Percentiles rank a stretch among this genome's conserved stretches.
These are phyloP conservation scores for Hypoxylon rubiginosum DNA, from an alignment of 2,329 filamentous ascomycete species.

Conservation along the genomic window DNA sequence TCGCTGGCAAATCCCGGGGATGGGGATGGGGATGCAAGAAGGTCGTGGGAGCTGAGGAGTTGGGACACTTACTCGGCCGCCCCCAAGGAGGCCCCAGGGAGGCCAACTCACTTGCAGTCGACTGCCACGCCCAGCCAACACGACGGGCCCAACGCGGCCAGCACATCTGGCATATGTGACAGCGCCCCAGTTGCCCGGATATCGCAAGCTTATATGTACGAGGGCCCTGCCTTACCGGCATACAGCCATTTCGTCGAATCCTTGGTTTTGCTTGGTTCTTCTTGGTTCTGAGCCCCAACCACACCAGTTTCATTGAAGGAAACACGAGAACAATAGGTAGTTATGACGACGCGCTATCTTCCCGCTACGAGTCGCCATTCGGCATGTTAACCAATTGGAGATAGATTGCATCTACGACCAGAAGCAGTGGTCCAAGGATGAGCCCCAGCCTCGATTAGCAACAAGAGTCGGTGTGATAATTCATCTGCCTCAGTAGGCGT, in stretches of 20 bases:
- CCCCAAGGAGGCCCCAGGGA: too few species aligned
- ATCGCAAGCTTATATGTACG: constrained; percentile 5
- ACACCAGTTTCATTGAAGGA: not conserved
- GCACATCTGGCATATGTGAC: constrained; percentile 17
- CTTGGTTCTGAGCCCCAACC: constrained; percentile 2
- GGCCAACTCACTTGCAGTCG: constrained; percentile 24
- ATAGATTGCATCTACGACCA: not conserved
- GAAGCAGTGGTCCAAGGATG: not conserved
- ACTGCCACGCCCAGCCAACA: constrained; percentile 28
- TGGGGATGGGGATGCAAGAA: constrained; percentile 4
- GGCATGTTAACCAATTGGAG: not conserved
- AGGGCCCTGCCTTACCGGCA: not conserved
- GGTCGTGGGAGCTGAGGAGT: constrained; percentile 14
- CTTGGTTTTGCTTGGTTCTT: constrained; percentile 10
- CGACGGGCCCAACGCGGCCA: constrained; percentile 20
- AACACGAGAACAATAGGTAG: constrained; percentile 1
- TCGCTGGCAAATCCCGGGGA: constrained; percentile 17
- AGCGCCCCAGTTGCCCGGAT: constrained; percentile 2
- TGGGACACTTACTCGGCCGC: constrained; percentile 10
- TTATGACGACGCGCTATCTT: not conserved
- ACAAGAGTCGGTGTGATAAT: too few species aligned
- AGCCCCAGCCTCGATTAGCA: not conserved
- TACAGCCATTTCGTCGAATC: not conserved
- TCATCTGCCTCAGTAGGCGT: too few species aligned
- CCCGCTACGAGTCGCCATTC: not conserved